A percentile compares a stretch with the other conserved stretches of the same genome.
These are phyloP conservation scores for Ceratocystis huliohia DNA, from an alignment of 2,329 filamentous ascomycete genomes.

Conservation along the genomic window DNA sequence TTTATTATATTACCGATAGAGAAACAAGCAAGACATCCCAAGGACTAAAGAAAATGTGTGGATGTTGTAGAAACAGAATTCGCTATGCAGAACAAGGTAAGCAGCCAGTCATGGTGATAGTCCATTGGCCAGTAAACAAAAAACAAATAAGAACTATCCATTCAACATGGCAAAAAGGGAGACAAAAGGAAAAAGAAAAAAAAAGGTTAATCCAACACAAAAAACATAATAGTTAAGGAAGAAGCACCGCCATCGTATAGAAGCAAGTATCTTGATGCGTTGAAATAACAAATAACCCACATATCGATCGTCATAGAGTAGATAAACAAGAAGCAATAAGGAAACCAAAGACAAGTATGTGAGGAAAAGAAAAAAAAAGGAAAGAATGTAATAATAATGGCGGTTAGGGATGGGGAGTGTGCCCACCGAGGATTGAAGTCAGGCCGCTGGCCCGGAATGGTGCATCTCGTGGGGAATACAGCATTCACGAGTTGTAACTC, in stretches of 20 bases:
- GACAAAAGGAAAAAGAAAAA: neutral
- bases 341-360: neutral
- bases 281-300: slow-evolving; percentile 13
- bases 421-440: neutral
- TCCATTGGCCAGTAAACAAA: neutral
- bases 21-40: neutral
- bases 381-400: neutral
- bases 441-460: too few relatives aligned
- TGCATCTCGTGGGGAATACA: too few relatives aligned
- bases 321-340: slow-evolving; percentile 14
- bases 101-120: neutral
- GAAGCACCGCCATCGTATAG: neutral
- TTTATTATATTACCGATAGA: neutral
- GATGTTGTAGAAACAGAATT: neutral
- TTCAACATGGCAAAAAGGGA: neutral
- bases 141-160: neutral
- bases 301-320: slow-evolving; percentile 15
- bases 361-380: neutral
- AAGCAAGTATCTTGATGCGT: neutral
- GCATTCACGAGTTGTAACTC: slow-evolving; percentile 18
- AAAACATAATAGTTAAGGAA: neutral
- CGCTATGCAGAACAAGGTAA: slow-evolving; percentile 6
- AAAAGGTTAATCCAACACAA: neutral
- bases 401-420: neutral
- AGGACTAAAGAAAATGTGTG: neutral